Conservation (phyloP, 1,284 basidiomycete genomes). For the Fomitopsis schrenkii region DNA sequence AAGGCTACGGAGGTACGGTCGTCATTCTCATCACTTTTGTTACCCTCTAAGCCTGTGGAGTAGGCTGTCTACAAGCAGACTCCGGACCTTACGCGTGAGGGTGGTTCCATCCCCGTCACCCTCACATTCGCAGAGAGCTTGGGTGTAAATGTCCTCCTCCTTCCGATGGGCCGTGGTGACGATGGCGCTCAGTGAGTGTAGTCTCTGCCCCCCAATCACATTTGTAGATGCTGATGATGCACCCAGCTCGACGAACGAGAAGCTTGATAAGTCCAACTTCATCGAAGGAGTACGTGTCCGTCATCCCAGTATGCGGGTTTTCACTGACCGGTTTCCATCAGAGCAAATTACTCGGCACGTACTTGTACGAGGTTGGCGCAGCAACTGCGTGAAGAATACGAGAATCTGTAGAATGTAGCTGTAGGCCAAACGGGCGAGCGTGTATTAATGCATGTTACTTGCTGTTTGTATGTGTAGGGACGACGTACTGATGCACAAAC, state of each 20-base stretch:
- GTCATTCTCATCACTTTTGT: background rate
- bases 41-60: background rate
- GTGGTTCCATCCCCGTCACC: constrained; percentile 95
- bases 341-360: constrained; percentile 79
- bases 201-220: background rate
- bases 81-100: constrained; percentile 48
- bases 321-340: constrained; percentile 19
- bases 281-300: constrained; percentile 70
- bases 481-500: background rate
- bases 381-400: constrained; percentile 4
- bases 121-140: constrained; percentile 92
- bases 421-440: background rate
- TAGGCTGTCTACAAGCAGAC: constrained; percentile 22
- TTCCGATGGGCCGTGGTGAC: constrained; percentile 92
- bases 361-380: constrained; percentile 76
- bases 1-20: constrained; percentile 65
- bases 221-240: background rate
- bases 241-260: constrained; percentile 89
- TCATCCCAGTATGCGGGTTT: background rate
- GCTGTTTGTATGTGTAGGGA: background rate
- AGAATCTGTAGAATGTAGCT: background rate
- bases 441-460: background rate
- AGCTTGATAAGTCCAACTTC: constrained; percentile 91
- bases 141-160: constrained; percentile 75
- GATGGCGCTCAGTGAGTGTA: constrained; percentile 85